Percentiles rank a stretch among this genome's conserved stretches.
Conservation (phyloP, 306 rosid species). For the Cajanus cajan region DNA sequence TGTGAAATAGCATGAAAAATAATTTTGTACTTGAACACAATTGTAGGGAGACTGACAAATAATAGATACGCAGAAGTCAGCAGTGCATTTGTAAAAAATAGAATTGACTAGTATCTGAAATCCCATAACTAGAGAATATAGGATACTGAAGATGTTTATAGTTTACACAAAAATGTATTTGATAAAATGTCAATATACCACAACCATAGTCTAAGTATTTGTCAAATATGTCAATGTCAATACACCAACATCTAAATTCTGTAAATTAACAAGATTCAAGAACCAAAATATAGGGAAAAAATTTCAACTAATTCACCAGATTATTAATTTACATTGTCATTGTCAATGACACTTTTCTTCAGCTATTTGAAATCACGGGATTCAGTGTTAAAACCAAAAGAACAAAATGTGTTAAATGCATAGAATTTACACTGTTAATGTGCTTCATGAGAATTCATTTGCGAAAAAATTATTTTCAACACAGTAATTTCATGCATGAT, state of each 20-base stretch:
- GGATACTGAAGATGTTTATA: not conserved
- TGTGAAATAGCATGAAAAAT: not conserved
- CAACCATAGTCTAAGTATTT: not conserved
- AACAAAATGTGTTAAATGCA: not conserved
- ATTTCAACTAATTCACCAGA: not conserved
- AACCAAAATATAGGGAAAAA: not conserved
- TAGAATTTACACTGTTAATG: not conserved
- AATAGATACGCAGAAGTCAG: not conserved
- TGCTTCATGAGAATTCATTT: not conserved
- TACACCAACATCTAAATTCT: not conserved
- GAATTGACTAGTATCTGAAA: not conserved
- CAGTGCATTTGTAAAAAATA: not conserved
- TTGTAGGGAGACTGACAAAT: not conserved
- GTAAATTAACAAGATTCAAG: not conserved
- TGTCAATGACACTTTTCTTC: not conserved
- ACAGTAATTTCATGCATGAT: not conserved
- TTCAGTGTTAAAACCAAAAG: not conserved
- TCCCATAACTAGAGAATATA: not conserved
- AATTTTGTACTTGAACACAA: not conserved
- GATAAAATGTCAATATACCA: not conserved
- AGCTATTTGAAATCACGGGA: not conserved
- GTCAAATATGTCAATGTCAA: not conserved
- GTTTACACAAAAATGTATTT: not conserved
- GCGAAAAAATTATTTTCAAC: not conserved
- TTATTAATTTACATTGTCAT: not conserved